Conservation (phyloP, 169 alveolate genomes). For the Cryptosporidium baileyi region DNA sequence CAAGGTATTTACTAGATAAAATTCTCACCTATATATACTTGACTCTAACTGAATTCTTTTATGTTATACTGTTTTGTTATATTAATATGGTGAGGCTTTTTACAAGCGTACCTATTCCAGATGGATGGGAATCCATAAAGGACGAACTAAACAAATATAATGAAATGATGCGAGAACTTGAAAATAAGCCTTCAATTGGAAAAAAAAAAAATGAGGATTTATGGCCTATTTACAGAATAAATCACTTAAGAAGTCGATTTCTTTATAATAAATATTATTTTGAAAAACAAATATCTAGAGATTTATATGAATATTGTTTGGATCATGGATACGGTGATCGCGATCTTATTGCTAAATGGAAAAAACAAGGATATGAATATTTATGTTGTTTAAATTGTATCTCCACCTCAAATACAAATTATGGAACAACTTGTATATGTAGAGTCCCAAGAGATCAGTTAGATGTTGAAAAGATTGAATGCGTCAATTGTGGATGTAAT, state of each 20-base stretch:
- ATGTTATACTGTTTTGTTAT: too few relatives aligned
- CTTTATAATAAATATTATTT: constrained; percentile 91
- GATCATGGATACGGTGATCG: constrained; percentile 97
- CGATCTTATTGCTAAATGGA: constrained; percentile 97
- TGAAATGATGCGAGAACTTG: constrained; percentile 94
- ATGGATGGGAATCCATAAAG: constrained; percentile 95
- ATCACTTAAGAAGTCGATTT: constrained; percentile 95
- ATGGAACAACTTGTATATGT: constrained; percentile 96
- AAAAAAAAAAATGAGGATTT: constrained; percentile 93
- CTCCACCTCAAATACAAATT: constrained; percentile 89
- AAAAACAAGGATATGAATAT: constrained; percentile 96
- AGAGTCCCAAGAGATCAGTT: constrained; percentile 96
- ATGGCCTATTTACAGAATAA: constrained; percentile 96
- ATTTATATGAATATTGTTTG: constrained; percentile 95
- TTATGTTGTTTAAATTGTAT: constrained; percentile 96
- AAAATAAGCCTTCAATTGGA: constrained; percentile 91
- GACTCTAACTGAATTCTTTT: background rate
- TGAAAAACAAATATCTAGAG: constrained; percentile 93
- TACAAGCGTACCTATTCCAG: constrained; percentile 82
- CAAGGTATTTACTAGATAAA: too few relatives aligned
- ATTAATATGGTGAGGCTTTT: constrained; percentile 78
- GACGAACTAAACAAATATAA: constrained; percentile 89
- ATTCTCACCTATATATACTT: too few relatives aligned
- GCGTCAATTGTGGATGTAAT: constrained; percentile 98
- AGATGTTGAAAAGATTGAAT: constrained; percentile 91